Percentiles rank a stretch among this genome's conserved stretches.
Conservation (phyloP, 306 rosid genomes). For the Abrus pulchellus region DNA sequence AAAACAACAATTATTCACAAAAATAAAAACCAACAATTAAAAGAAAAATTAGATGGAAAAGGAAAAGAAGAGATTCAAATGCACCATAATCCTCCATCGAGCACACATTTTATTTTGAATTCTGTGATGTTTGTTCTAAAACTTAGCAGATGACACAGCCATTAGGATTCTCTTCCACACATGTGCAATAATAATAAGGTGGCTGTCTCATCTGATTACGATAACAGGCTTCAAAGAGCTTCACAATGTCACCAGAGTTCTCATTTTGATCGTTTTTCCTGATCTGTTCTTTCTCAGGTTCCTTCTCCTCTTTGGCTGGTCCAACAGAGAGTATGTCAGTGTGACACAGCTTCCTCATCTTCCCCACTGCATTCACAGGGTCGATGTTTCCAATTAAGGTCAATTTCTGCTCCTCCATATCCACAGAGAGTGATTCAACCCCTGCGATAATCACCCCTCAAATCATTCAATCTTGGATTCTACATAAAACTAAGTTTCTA, state of each 20-base stretch:
- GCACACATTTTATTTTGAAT: not conserved
- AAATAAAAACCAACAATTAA: not conserved
- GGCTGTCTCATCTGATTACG: constrained; percentile 37
- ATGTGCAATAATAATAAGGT: constrained; percentile 38
- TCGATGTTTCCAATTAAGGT: constrained; percentile 75
- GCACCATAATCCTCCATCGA: not conserved
- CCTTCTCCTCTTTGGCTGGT: constrained; percentile 66
- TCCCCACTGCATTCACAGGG: constrained; percentile 62
- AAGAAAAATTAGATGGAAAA: not conserved
- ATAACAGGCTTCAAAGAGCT: not conserved
- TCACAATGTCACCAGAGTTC: not conserved
- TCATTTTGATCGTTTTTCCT: constrained; percentile 42
- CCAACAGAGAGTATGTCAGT: constrained; percentile 71
- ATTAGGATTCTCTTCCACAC: constrained; percentile 73
- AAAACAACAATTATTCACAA: too few relatives aligned
- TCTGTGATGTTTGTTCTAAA: not conserved
- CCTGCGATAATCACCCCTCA: constrained; percentile 54
- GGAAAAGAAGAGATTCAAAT: not conserved
- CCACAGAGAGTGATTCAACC: constrained; percentile 71
- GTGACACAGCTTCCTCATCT: constrained; percentile 64
- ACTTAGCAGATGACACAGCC: constrained; percentile 68
- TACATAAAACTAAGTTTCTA: not conserved
- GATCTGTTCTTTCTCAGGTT: constrained; percentile 45
- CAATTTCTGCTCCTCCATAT: constrained; percentile 65
- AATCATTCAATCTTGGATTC: not conserved